Base-by-base conservation (phyloP, 495 filamentous ascomycete genomes). In the Penicillium flavigenum region DNA sequence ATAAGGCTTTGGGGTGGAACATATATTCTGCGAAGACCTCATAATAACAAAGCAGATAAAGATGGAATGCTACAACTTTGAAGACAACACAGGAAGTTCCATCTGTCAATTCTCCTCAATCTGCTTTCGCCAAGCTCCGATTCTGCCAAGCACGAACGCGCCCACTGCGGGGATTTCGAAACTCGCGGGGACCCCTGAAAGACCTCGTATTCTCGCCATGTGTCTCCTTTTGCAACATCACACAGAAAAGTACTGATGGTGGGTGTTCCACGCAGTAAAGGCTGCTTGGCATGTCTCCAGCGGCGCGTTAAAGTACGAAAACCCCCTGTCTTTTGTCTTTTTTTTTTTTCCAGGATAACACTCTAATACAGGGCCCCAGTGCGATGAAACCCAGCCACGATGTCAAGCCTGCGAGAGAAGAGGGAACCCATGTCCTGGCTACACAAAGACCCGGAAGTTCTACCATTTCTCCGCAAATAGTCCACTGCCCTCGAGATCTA, bases 271-370 rank as follows among this genome's bases (percentile, higher is more conserved):
- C 72, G 74, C 19, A 61, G 59, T 47, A 62, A 41, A 44, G 73
- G 75, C 54, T 79, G 74, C 59, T 61, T 59, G 38, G 65, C 65
- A n/a, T 76, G 70, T 63, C 62, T 74, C 19, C 51, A 69, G 19
- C 65, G 72, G 20, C 69, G 68, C 8, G 64, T 76, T 51, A 73
- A 70, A 58, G 67, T 70, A 50, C 39, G 62, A 24, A 20, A 22
- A 4, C 29, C 34, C 27, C 19, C 11, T 39, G 9, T 24, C 10
- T 26, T 34, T 12, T 34, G 12, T 12, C 14, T 34, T 34, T 34
- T 5, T 14, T 32, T 17, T 9, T 34, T 9, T 34, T 32, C 0
- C 0, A 16, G 31, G 31, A 19, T 19, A 12, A 29, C 41, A 29
- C 48, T 20, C 56, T 34, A 58, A 59, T 19, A 9, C 26, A 46